Conservation (phyloP, 2,329 filamentous ascomycete genomes). For the Capronia americana region DNA sequence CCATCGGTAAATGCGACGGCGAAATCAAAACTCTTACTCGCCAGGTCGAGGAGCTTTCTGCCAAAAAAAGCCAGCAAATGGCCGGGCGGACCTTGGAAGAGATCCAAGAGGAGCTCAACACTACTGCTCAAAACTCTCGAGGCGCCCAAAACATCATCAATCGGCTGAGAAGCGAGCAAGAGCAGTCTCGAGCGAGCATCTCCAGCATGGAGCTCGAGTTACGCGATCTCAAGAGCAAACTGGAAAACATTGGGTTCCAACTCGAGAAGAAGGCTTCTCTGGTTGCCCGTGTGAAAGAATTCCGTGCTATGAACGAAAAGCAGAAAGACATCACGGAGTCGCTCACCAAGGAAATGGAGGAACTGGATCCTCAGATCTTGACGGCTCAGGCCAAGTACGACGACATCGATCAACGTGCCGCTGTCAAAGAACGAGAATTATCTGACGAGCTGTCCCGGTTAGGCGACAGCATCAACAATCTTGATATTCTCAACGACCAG, state of each 20-base stretch:
- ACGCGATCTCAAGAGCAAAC: conserved; percentile 74
- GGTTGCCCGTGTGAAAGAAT: conserved; percentile 72
- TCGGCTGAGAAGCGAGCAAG: conserved; percentile 72
- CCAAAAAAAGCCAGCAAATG: conserved; percentile 74
- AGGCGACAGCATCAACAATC: conserved; percentile 75
- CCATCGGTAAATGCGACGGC: conserved; percentile 72
- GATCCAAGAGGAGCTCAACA: conserved; percentile 77
- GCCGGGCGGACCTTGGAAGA: conserved; percentile 76
- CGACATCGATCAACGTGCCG: conserved; percentile 74
- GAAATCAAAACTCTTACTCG: conserved; percentile 74
- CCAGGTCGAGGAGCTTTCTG: conserved; percentile 76
- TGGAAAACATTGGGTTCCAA: conserved; percentile 73
- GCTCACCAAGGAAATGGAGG: conserved; percentile 74
- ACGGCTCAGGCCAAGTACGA: conserved; percentile 78
- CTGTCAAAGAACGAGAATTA: conserved; percentile 73
- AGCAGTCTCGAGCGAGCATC: conserved; percentile 72
- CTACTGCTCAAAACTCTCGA: conserved; percentile 70
- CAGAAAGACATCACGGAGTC: conserved; percentile 73
- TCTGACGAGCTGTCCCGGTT: conserved; percentile 74
- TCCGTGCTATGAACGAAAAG: conserved; percentile 70
- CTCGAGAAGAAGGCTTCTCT: conserved; percentile 81
- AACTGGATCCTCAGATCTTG: conserved; percentile 75
- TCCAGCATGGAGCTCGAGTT: conserved; percentile 76
- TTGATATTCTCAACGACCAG: conserved; percentile 75
- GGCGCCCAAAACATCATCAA: conserved; percentile 67